Evolutionary conservation across 768 basidiomycete genomes (phyloP), one percentile per base, ranked within the genome.

Genomic region (Chalciporus pseudorubinellus): DNA sequence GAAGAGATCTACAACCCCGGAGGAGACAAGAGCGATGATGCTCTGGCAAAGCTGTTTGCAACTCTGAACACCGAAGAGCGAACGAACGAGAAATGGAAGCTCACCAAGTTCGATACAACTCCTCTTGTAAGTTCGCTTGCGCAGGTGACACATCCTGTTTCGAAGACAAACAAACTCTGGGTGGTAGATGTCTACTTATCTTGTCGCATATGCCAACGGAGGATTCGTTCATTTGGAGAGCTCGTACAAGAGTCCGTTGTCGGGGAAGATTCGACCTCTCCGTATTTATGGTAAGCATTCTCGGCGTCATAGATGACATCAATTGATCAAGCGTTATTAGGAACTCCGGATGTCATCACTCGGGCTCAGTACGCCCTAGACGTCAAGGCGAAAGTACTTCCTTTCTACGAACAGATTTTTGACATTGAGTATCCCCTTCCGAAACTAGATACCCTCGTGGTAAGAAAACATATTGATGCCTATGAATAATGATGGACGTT

Each of bases 381-480:
- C 59, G 84, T 95, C 59, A 95, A 89, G 69, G 80, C 78, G 6
- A 77, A 76, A 26, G 88, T 90, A 10, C 72, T 97, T 13, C 93
- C 94, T 14, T 66, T 93, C n/a, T 98, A 95, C 68, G 95, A 98
- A 70, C 76, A 87, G 65, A 79, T 95, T 49, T 98, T 98, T 64
- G 85, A 95, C 58, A 85, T 98, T 57, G 88, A 87, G 51, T 98
- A 87, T 67, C 92, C 95, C 20, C 78, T 98, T 22, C 92, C 93
- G 6, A 98, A 98, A 74, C 79, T 98, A 39, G 95, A 98, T 64
- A 95, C 94, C 2, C 77, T 98, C 13, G 90, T 92, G 50, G 86
- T 84, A 65, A 51, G 83, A 69, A 18, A 19, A 26, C 12, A 14
- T 21, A 16, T 34, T 48, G 16, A 16, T 26, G 29, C 38, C 18